Conservation (phyloP, 2,329 filamentous ascomycete species). For the Gnomoniopsis smithogilvyi region DNA sequence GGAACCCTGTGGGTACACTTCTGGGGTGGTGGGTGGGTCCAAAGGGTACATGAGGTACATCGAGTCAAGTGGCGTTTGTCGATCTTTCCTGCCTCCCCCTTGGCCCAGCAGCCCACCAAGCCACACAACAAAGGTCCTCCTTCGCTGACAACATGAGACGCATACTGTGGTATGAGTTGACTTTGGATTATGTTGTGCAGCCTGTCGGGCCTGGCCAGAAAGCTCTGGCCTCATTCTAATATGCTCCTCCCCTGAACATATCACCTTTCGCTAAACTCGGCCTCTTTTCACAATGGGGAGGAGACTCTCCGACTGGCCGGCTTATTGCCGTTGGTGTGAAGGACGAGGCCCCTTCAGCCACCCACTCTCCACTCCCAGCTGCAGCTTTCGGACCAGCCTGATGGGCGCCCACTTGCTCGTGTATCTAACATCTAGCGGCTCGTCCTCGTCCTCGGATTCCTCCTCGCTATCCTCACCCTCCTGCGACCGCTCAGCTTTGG, state of each 20-base stretch:
- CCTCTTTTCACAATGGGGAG: not conserved
- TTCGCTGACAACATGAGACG: too few species aligned
- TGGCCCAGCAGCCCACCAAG: not conserved
- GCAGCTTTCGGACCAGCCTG: conserved; percentile 35
- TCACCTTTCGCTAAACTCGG: not conserved
- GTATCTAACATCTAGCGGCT: conserved; percentile 18
- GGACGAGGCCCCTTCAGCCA: conserved; percentile 34
- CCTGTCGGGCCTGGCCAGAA: not conserved
- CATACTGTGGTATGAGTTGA: too few species aligned
- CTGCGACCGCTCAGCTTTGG: conserved; percentile 7
- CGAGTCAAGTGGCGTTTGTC: not conserved
- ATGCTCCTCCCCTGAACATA: not conserved
- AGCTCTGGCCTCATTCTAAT: not conserved
- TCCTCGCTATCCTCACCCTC: conserved; percentile 23
- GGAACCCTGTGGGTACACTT: not conserved
- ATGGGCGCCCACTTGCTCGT: conserved; percentile 31
- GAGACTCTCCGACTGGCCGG: conserved; percentile 1
- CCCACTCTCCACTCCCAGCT: conserved; percentile 43
- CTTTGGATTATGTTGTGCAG: conserved; percentile 10
- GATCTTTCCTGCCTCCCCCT: not conserved
- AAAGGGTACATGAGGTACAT: conserved; percentile 16
- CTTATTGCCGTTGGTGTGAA: conserved; percentile 22
- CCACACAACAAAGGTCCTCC: too few species aligned
- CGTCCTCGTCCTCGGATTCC: conserved; percentile 24
- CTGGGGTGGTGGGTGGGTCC: not conserved